Base-by-base conservation (phyloP, 805 yeast genomes). In the Ogataea nonfermentans region DNA sequence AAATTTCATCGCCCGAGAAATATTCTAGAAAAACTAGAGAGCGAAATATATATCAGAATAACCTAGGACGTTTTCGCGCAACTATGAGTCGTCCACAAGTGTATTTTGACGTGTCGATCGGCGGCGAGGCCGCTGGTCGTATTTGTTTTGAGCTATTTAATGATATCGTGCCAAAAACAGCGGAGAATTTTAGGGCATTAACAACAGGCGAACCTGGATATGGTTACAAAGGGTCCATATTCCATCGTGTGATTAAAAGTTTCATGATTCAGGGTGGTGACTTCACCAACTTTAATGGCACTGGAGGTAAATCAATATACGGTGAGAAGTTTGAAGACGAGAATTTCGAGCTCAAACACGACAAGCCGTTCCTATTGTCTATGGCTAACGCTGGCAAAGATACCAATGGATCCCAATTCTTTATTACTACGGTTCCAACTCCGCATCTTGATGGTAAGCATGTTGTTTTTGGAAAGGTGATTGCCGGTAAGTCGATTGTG, bases 341-440 rank as follows among this genome's bases (percentile, higher is more conserved):
- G 63, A 84, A 83, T 63, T 91, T 93, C 62, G 62, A 71, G 34
- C 60, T 77, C 49, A 76, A 73, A 47, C 98, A 91, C 60, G 88
- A 81, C 48, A 74, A 74, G 55, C 98, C 98, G 39, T 90, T 84
- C 63, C 71, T 93, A 51, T 74, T 91, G 52, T 86, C 95, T 6
- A 93, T 91, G 98, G 98, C 99, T 42, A 91, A 91, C 59, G 86
- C 97, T 4, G 98, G 98, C 12, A 89, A 95, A 43, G 79, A 82
- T 62, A 91, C 98, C 34, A 93, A 93, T 59, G 98, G 98, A 1
- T 88, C 96, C 2, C 98, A 91, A 65, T 93, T 88, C 55, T 91
- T 91, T 63, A 80, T 91, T 55, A 91, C 99, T 19, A 87, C 96
- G 2, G 93, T 79, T 2, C 81, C 88, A 29, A 88, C 97, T 2